phyloP scores from a whole-genome alignment of 805 yeast species.

The Starmera quercuum region DNA sequence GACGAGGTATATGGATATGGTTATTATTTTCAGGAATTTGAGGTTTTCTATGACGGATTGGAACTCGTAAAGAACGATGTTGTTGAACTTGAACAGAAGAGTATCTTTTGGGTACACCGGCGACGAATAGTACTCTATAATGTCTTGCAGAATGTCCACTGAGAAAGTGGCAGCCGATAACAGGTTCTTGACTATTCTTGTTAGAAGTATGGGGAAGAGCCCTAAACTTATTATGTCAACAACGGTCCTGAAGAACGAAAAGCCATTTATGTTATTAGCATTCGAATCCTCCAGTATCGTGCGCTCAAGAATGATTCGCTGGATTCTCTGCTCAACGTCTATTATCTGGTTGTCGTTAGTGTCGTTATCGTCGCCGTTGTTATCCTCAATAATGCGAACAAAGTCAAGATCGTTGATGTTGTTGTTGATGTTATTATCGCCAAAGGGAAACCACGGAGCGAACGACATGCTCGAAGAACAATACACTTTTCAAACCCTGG shows the following conservation, averaged over 20 bases:
- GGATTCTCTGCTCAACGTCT: no score
- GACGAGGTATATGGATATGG: constrained; percentile 4
- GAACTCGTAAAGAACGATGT: constrained; percentile 4
- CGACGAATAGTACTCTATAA: constrained; percentile 1
- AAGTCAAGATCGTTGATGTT: no score
- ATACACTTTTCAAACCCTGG: no score
- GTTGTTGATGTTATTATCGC: no score
- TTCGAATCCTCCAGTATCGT: no score
- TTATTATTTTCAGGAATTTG: constrained; percentile 2
- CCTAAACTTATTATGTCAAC: constrained; percentile 6
- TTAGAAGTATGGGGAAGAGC: constrained; percentile 7
- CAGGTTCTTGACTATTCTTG: constrained; percentile 3
- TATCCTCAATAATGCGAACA: no score
- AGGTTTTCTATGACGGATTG: neutral
- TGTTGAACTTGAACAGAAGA: constrained; percentile 7
- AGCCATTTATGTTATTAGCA: no score
- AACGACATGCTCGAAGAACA: no score
- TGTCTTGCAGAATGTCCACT: constrained; percentile 10
- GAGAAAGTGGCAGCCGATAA: constrained; percentile 11
- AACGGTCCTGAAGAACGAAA: constrained; percentile 1
- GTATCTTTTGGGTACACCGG: neutral
- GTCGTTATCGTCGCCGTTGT: no score
- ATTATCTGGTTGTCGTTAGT: no score
- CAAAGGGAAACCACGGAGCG: no score
- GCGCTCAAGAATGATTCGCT: no score